Evolutionary conservation across 805 yeast species (phyloP).

Genomic region (Torulaspora quercuum): DNA sequence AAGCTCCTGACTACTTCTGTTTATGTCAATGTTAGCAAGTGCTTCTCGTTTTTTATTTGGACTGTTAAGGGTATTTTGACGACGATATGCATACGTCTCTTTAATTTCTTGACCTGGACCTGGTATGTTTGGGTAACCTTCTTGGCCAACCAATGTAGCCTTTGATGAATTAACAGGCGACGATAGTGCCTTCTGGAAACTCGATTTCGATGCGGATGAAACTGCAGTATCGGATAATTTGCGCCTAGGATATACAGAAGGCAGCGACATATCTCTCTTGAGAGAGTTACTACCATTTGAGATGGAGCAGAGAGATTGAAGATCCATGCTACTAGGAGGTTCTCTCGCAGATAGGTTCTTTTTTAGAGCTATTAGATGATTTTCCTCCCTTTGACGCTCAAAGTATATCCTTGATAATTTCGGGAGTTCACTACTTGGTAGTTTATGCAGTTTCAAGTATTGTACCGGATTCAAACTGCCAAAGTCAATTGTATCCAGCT

Average conservation of each 20-base stretch:
- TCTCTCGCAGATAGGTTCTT: conserved; percentile 22
- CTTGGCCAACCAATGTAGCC: conserved; percentile 3
- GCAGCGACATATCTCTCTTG: conserved; percentile 10
- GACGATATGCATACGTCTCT: conserved; percentile 10
- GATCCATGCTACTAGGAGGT: conserved; percentile 6
- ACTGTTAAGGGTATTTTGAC: conserved; percentile 9
- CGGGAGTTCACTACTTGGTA: conserved; percentile 40
- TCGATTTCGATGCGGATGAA: conserved; percentile 11
- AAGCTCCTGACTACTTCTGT: conserved; percentile 16
- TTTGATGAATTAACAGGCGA: conserved; percentile 21
- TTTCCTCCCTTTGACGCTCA: conserved; percentile 38
- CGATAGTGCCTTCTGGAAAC: conserved; percentile 14
- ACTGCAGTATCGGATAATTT: conserved; percentile 16
- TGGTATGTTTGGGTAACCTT: conserved; percentile 2
- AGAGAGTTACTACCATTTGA: conserved; percentile 10
- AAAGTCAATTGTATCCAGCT: conserved; percentile 25
- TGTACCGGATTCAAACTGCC: conserved; percentile 42
- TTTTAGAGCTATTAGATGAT: conserved; percentile 32
- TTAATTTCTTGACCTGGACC: conserved; percentile 2
- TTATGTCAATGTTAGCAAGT: conserved; percentile 28
- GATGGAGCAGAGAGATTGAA: conserved; percentile 8
- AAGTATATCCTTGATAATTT: conserved; percentile 37
- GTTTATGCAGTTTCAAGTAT: conserved; percentile 37
- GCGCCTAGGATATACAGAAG: conserved; percentile 16
- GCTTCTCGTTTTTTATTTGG: conserved; percentile 28